These are phyloP conservation scores for Erysimum cheiranthoides DNA, from an alignment of 345 rosid genomes.

Conservation along the genomic window DNA sequence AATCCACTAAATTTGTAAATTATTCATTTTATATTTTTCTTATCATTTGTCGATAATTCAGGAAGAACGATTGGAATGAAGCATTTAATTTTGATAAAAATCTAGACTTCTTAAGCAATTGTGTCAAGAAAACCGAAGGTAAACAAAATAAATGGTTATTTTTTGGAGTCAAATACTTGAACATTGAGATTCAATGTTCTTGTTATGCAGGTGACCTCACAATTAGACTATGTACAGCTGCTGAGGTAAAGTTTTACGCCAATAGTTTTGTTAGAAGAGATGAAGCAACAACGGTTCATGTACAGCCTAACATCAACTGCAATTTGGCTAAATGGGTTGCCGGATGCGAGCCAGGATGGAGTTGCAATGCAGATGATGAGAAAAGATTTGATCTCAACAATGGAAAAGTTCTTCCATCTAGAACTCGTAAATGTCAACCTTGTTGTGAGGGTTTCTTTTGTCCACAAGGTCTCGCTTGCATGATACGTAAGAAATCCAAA, in stretches of 20 bases:
- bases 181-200: neutral
- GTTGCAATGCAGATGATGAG: constrained; percentile 55
- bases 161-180: constrained; percentile 1
- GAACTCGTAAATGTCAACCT: constrained; percentile 74
- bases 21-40: neutral
- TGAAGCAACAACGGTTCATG: constrained; percentile 43
- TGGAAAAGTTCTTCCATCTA: constrained; percentile 56
- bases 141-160: neutral
- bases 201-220: constrained; percentile 68
- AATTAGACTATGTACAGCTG: constrained; percentile 70
- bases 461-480: constrained; percentile 91
- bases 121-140: constrained; percentile 77
- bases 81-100: constrained; percentile 70
- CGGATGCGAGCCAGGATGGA: constrained; percentile 98
- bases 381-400: constrained; percentile 54
- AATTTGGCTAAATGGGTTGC: constrained; percentile 74
- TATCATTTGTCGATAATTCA: constrained; percentile 43
- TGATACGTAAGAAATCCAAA: constrained; percentile 75
- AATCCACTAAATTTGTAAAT: neutral
- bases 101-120: constrained; percentile 65
- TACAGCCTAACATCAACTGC: constrained; percentile 76
- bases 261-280: constrained; percentile 52
- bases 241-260: constrained; percentile 80
- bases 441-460: constrained; percentile 99
- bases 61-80: constrained; percentile 75